These are phyloP conservation scores for Nepenthes mirabilis DNA, from an alignment of 148 eudicot genomes.

Conservation along the genomic window DNA sequence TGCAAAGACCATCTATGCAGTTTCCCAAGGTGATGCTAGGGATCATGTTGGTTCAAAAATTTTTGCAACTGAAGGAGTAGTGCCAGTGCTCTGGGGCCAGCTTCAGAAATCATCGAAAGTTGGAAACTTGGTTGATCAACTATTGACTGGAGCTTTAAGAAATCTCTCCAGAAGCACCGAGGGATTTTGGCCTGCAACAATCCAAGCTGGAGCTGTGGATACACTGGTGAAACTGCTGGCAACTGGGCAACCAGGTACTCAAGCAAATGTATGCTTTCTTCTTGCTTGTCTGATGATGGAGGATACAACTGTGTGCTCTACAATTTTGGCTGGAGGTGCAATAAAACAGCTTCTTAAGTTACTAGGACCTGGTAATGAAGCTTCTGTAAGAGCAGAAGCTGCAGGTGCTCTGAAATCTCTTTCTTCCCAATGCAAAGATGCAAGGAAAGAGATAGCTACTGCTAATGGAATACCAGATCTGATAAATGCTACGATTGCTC, in stretches of 20 bases:
- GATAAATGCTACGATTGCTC: constrained; percentile 98
- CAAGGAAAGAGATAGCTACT: constrained; percentile 72
- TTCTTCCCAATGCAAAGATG: constrained; percentile 88
- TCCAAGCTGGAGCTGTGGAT: constrained; percentile 81
- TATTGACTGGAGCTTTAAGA: constrained; percentile 78
- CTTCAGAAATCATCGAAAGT: constrained; percentile 64
- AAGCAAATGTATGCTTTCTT: constrained; percentile 91
- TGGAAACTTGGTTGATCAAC: constrained; percentile 66
- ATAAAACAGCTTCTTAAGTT: constrained; percentile 84
- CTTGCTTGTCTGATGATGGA: constrained; percentile 89
- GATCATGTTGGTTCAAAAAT: constrained; percentile 98
- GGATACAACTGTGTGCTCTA: constrained; percentile 78
- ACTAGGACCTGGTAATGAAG: constrained; percentile 84
- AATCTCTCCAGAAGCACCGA: constrained; percentile 86
- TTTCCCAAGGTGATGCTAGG: constrained; percentile 88
- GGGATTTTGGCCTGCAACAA: constrained; percentile 80
- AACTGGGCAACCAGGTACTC: constrained; percentile 62
- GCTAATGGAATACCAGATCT: constrained; percentile 82
- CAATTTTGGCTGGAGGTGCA: constrained; percentile 61
- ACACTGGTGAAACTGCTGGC: constrained; percentile 71
- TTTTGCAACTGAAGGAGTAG: constrained; percentile 99
- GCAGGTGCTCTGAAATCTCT: constrained; percentile 93
- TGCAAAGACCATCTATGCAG: constrained; percentile 86
- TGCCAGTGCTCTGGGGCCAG: constrained; percentile 87
- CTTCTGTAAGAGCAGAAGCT: constrained; percentile 92